A percentile compares a stretch with the other conserved stretches of the same genome.
Evolutionary conservation across 352 stramenopile genomes (phyloP).

Genomic region (Globisporangium rhizosaccharum): DNA sequence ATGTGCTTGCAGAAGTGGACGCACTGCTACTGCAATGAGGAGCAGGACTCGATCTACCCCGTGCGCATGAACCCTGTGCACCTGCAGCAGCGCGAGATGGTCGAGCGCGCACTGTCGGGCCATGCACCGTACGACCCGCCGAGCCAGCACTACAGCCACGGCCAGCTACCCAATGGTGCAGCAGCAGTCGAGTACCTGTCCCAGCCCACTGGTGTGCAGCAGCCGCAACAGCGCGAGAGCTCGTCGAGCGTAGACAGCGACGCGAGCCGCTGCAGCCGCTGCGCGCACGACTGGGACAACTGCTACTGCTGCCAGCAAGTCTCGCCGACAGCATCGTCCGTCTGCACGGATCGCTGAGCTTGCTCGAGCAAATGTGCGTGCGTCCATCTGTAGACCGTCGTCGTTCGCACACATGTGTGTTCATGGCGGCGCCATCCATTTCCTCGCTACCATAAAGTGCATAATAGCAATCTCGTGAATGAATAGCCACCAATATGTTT

Average conservation of each 20-base stretch:
- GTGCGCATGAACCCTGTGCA: constrained; percentile 21
- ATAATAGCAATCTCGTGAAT: not conserved
- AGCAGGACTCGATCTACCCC: constrained; percentile 63
- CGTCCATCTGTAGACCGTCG: not conserved
- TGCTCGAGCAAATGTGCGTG: not conserved
- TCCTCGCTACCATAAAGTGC: not conserved
- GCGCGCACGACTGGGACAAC: constrained; percentile 59
- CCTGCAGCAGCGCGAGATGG: constrained; percentile 13
- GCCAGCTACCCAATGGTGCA: constrained; percentile 5
- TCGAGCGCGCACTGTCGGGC: constrained; percentile 10
- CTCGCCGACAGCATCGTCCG: constrained; percentile 57
- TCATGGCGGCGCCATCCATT: not conserved
- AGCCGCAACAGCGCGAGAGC: constrained; percentile 24
- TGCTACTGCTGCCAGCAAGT: constrained; percentile 76
- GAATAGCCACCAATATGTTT: not conserved
- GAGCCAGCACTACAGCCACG: constrained; percentile 1
- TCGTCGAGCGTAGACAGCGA: constrained; percentile 51
- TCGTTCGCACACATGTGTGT: not conserved
- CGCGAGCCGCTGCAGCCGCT: constrained; percentile 62
- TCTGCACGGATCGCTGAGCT: constrained; percentile 43
- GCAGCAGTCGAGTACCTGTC: constrained; percentile 1
- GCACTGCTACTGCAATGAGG: constrained; percentile 84
- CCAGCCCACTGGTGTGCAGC: not conserved
- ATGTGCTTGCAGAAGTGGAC: constrained; percentile 81
- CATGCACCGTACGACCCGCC: constrained; percentile 9